Evolutionary conservation across 495 filamentous ascomycete species (phyloP), one percentile per base, ranked within the genome.

Genomic region (Talaromyces trachyspermus): DNA sequence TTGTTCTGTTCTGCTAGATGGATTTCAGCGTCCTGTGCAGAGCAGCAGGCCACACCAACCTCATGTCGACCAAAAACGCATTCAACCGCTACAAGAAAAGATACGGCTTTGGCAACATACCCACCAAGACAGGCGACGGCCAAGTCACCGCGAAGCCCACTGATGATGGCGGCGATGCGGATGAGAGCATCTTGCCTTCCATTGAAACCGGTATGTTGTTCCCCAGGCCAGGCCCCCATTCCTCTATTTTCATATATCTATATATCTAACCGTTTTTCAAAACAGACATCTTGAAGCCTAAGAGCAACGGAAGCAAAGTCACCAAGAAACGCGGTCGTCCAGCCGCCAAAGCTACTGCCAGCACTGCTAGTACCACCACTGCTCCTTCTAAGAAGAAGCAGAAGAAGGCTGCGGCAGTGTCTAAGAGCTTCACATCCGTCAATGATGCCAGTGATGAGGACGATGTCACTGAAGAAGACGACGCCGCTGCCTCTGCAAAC

Each of bases 41-140:
- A 22, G 30, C 44, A 7, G 23, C 37, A 14, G 44, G 44, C 11
- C 44, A 46, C 15, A 46, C 44, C 19, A 46, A 46, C 22, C 8
- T 46, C 12, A 8, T 3, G 19, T 37, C 30, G 2, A 46, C 44
- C 7, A 29, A 30, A 10, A 46, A 46, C 32, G 17, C 30, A 1
- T 46, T 36, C n/a, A 15, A 5, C 0, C 44, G 44, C 8, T 18
- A 23, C 27, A 46, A 46, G 11, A 46, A 46, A 22, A 27, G 20
- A 8, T 46, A 12, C 4, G 44, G 22, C 11, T 36, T 35, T 2
- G 44, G 44, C 0, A 36, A 46, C 10, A 35, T 46, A 6, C 11
- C 2, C 18, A 46, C 22, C 4, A 46, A 46, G 30, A 36, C 2
- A 0, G 4, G 12, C 8, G 14, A 1, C 10, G 39, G 14, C 12